A percentile compares a stretch with the other conserved stretches of the same genome.
Evolutionary conservation across 371 early-diverging fungal species (phyloP).

Genomic region (Mortierella sp.): DNA sequence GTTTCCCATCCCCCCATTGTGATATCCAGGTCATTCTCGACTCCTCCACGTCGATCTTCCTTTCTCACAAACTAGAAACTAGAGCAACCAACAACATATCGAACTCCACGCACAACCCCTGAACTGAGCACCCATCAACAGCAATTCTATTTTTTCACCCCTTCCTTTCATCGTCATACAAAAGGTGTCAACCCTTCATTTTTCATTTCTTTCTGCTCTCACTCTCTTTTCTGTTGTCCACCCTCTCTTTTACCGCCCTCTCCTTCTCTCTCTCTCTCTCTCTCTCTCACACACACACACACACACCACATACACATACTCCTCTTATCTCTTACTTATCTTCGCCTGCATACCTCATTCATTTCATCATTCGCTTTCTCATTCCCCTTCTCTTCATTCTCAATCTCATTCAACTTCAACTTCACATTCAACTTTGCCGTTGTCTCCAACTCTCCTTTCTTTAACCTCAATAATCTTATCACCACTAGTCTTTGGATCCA

Average conservation of each 20-base stretch:
- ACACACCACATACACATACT: not conserved
- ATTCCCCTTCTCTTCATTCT: not conserved
- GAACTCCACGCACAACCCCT: not conserved
- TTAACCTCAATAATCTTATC: not conserved
- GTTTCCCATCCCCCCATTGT: not conserved
- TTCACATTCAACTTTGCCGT: not conserved
- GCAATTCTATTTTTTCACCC: constrained; percentile 5
- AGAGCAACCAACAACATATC: not conserved
- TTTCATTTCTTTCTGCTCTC: not conserved
- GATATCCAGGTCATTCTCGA: not conserved
- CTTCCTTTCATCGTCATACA: not conserved
- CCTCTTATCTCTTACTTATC: not conserved
- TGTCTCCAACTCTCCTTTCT: not conserved
- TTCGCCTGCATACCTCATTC: not conserved
- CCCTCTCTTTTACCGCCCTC: not conserved
- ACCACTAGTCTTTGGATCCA: not conserved
- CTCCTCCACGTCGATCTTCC: not conserved
- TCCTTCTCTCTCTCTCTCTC: not conserved
- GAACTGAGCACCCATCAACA: not conserved
- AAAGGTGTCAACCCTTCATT: not conserved
- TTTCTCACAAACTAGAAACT: not conserved
- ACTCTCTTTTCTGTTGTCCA: not conserved
- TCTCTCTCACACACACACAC: not conserved
- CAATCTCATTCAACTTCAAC: no score
- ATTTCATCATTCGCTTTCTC: not conserved